phyloP scores from a whole-genome alignment of 768 basidiomycete species.

The Leccinum sublutescens region DNA sequence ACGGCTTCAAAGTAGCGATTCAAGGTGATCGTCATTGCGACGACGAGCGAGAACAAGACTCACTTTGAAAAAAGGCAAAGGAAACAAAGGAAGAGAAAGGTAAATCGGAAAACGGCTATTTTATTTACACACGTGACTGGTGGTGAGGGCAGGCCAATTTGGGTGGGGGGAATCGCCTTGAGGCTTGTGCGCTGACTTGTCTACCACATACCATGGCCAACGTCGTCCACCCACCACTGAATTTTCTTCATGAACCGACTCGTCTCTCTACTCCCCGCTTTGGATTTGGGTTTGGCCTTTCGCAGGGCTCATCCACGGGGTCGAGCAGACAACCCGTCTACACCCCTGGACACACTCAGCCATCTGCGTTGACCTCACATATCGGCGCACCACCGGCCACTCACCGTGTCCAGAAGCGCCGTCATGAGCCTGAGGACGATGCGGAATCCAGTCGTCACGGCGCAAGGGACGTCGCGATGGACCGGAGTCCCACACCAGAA shows the following conservation, averaged over 20 bases:
- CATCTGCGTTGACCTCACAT: conserved; percentile 51
- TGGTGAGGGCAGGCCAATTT: conserved; percentile 35
- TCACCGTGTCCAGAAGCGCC: conserved; percentile 57
- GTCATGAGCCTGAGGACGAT: conserved; percentile 71
- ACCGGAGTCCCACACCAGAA: conserved; percentile 82
- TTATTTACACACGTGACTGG: conserved; percentile 32
- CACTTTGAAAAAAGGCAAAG: conserved; percentile 20
- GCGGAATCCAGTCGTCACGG: conserved; percentile 37
- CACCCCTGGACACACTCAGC: conserved; percentile 39
- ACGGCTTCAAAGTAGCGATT: conserved; percentile 87
- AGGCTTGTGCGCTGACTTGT: conserved; percentile 10
- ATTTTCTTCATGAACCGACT: conserved; percentile 58
- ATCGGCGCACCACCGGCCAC: conserved; percentile 40
- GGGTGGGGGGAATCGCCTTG: conserved; percentile 5
- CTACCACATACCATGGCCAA: conserved; percentile 59
- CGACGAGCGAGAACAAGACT: conserved; percentile 25
- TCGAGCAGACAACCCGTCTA: conserved; percentile 47
- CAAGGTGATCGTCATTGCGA: conserved; percentile 62
- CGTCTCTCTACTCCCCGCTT: conserved; percentile 62
- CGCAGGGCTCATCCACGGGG: conserved; percentile 41
- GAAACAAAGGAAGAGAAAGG: background rate
- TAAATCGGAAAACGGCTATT: conserved; percentile 13
- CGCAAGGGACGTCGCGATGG: conserved; percentile 70
- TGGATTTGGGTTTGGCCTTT: conserved; percentile 71
- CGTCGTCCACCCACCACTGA: conserved; percentile 63